Percentiles rank a stretch among this genome's conserved stretches.
phyloP scores from a whole-genome alignment of 345 rosid genomes.

The Trapa bicornis region DNA sequence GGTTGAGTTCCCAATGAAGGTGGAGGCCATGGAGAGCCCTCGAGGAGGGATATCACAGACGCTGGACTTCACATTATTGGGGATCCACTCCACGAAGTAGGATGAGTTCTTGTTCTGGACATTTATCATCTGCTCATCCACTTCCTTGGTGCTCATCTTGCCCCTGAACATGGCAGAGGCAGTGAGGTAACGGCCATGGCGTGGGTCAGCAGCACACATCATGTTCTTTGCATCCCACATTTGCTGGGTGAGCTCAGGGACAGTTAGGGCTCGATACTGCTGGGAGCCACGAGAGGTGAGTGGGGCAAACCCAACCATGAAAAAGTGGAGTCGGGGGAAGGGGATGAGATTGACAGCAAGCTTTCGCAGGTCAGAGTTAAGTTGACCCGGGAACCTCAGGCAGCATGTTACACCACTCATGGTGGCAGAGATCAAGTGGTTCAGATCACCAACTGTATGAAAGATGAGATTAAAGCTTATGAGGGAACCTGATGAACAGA shows the following conservation, averaged over 20 bases:
- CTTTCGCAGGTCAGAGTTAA: slow-evolving; percentile 12
- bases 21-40: slow-evolving; percentile 3
- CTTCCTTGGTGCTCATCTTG: slow-evolving; percentile 13
- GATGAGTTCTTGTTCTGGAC: slow-evolving; percentile 13
- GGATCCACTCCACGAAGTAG: slow-evolving; percentile 14
- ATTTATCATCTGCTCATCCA: slow-evolving; percentile 14
- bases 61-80: slow-evolving; percentile 11
- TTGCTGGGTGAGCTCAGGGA: slow-evolving; percentile 27
- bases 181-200: slow-evolving; percentile 14
- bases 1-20: slow-evolving; percentile 5
- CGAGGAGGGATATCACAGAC: slow-evolving; percentile 10
- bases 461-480: no score
- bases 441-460: slow-evolving; percentile 10
- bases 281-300: slow-evolving; percentile 12
- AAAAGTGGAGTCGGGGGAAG: slow-evolving; percentile 12
- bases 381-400: slow-evolving; percentile 12
- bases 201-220: slow-evolving; percentile 24
- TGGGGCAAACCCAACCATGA: slow-evolving; percentile 12
- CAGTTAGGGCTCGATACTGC: slow-evolving; percentile 18
- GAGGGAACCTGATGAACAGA: not conserved
- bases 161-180: slow-evolving; percentile 13
- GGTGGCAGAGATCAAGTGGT: slow-evolving; percentile 12
- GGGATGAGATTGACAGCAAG: slow-evolving; percentile 13
- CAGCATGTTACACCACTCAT: slow-evolving; percentile 13
- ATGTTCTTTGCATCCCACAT: slow-evolving; percentile 30